Percentiles rank a stretch among this genome's conserved stretches.
Evolutionary conservation across 73 alveolate species (phyloP).

Genomic region (Tetrahymena thermophila): DNA sequence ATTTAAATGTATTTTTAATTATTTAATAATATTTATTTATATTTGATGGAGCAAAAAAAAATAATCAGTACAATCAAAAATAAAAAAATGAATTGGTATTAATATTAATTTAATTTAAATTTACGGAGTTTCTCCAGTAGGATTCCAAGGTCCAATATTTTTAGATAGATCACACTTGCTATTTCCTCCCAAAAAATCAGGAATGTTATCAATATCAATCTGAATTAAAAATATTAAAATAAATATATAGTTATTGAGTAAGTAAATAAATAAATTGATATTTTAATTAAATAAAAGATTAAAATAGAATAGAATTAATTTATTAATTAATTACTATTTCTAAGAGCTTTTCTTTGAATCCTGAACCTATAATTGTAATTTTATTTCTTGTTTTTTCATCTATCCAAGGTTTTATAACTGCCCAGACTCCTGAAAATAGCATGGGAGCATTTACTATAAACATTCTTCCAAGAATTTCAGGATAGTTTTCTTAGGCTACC

Average conservation of each 20-base stretch:
- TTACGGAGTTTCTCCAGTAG: slow-evolving; percentile 46
- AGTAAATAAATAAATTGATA: not conserved
- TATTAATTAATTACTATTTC: not conserved
- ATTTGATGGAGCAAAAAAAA: not conserved
- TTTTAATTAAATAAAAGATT: not conserved
- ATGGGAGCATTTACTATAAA: slow-evolving; percentile 65
- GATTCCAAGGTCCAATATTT: slow-evolving; percentile 75
- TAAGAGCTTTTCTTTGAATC: slow-evolving; percentile 52
- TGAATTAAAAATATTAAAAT: not conserved
- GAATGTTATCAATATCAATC: slow-evolving; percentile 64
- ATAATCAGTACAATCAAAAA: not conserved
- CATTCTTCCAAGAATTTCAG: slow-evolving; percentile 77
- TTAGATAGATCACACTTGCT: slow-evolving; percentile 54
- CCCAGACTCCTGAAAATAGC: slow-evolving; percentile 73
- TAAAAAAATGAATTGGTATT: not conserved
- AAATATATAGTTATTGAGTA: not conserved
- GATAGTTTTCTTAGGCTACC: slow-evolving; percentile 65
- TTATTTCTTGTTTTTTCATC: slow-evolving; percentile 69
- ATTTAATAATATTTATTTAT: too few species aligned
- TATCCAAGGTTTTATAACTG: slow-evolving; percentile 56
- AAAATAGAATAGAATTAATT: too few species aligned
- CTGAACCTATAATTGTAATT: slow-evolving; percentile 57
- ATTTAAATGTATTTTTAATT: not conserved
- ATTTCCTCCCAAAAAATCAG: slow-evolving; percentile 66
- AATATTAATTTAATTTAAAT: not conserved